Percentiles rank a stretch among this genome's conserved stretches.
These are phyloP conservation scores for Malassezia japonica DNA, from an alignment of 1,284 basidiomycete species.

Conservation along the genomic window DNA sequence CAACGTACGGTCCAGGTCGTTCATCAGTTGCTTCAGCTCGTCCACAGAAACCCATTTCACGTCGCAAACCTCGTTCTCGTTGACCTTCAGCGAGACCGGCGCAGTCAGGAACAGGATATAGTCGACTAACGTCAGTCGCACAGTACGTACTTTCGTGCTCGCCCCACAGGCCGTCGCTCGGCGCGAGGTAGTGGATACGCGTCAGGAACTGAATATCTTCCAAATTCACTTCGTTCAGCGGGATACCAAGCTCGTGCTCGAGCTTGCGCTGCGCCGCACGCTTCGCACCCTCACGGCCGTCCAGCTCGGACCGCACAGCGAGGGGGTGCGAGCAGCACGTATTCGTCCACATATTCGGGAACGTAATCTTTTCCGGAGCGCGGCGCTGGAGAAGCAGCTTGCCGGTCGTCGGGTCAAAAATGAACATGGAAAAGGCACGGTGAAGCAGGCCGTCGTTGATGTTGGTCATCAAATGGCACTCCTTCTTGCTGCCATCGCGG, in stretches of 20 bases:
- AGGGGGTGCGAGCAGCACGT: conserved; percentile 98
- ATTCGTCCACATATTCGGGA: conserved; percentile 99
- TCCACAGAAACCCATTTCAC: conserved; percentile 80
- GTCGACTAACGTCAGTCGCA: conserved; percentile 61
- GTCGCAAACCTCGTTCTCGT: conserved; percentile 84
- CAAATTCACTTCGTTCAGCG: conserved; percentile 59
- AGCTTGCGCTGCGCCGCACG: conserved; percentile 87
- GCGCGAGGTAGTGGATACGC: conserved; percentile 92
- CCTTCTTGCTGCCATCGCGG: conserved; percentile 67
- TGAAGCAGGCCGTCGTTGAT: conserved; percentile 90
- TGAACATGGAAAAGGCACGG: conserved; percentile 93
- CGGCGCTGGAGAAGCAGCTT: conserved; percentile 90
- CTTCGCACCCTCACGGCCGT: conserved; percentile 60
- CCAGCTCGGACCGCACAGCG: conserved; percentile 63
- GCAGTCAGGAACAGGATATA: conserved; percentile 93
- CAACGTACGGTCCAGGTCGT: conserved; percentile 53
- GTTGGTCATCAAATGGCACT: conserved; percentile 95
- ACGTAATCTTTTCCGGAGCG: conserved; percentile 96
- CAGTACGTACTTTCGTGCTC: conserved; percentile 80
- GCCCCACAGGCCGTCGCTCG: conserved; percentile 85
- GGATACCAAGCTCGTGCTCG: conserved; percentile 93
- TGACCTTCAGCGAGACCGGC: conserved; percentile 73
- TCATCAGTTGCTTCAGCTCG: conserved; percentile 83
- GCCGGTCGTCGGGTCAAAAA: conserved; percentile 88
- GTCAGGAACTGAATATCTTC: conserved; percentile 91